A percentile compares a stretch with the other conserved stretches of the same genome.
These are phyloP conservation scores for Mycena galopus DNA, from an alignment of 768 basidiomycete genomes.

Conservation along the genomic window DNA sequence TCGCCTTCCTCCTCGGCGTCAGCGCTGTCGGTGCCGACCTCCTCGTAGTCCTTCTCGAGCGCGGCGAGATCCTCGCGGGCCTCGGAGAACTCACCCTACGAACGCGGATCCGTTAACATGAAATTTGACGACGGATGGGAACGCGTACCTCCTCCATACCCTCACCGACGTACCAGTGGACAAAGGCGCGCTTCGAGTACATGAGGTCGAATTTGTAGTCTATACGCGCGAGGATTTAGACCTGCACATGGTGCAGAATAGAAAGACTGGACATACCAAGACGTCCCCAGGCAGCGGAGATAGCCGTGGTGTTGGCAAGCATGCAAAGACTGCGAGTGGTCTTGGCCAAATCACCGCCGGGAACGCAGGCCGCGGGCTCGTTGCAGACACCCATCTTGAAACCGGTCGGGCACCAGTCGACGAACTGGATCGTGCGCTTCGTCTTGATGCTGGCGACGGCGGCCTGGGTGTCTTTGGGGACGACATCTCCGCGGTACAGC, in stretches of 20 bases:
- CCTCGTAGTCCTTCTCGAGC: slow-evolving; percentile 95
- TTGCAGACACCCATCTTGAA: slow-evolving; percentile 99
- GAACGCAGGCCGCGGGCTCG: slow-evolving; percentile 92
- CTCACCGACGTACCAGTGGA: slow-evolving; percentile 97
- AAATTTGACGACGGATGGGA: neutral
- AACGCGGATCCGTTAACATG: slow-evolving; percentile 7
- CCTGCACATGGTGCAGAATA: neutral
- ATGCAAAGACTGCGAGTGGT: slow-evolving; percentile 95
- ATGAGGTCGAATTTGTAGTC: slow-evolving; percentile 99
- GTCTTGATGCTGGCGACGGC: slow-evolving; percentile 97
- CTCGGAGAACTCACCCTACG: slow-evolving; percentile 96
- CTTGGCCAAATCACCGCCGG: slow-evolving; percentile 96
- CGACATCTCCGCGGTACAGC: slow-evolving; percentile 96
- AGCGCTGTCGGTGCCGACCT: slow-evolving; percentile 72
- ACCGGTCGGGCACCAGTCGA: slow-evolving; percentile 98
- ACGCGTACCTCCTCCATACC: slow-evolving; percentile 94
- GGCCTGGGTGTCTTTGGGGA: slow-evolving; percentile 94
- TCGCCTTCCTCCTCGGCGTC: slow-evolving; percentile 67
- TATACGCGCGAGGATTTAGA: slow-evolving; percentile 35
- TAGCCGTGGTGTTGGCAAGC: slow-evolving; percentile 96
- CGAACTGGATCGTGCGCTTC: slow-evolving; percentile 97
- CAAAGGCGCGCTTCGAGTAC: slow-evolving; percentile 95
- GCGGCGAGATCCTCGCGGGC: slow-evolving; percentile 98
- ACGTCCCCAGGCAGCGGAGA: slow-evolving; percentile 95
- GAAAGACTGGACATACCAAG: slow-evolving; percentile 62